Conservation (phyloP, 768 basidiomycete genomes). For the Serpula lacrymans region DNA sequence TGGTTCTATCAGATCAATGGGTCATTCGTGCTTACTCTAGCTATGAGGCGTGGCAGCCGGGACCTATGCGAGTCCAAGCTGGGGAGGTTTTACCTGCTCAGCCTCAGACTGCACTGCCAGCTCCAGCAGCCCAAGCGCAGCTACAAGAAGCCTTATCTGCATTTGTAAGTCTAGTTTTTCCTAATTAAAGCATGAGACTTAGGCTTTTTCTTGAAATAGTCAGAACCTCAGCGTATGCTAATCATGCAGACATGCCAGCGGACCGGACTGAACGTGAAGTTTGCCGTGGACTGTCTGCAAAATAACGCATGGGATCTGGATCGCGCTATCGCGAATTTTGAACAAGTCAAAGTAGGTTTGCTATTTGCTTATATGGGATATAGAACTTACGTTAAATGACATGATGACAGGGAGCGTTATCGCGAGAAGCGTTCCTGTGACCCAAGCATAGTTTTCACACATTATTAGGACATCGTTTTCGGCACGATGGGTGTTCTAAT, state of each 20-base stretch:
- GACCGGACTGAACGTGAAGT: conserved; percentile 78
- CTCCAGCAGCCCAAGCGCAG: conserved; percentile 21
- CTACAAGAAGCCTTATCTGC: conserved; percentile 50
- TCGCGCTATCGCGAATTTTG: conserved; percentile 79
- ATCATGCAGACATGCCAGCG: conserved; percentile 67
- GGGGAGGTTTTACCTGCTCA: conserved; percentile 23
- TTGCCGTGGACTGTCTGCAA: conserved; percentile 79
- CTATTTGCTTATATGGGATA: conserved; percentile 3
- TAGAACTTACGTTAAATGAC: conserved; percentile 23
- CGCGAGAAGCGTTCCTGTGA: conserved; percentile 55
- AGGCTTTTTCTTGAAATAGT: conserved; percentile 35
- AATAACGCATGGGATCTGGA: conserved; percentile 84
- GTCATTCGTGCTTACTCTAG: conserved; percentile 82
- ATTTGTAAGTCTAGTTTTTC: conserved; percentile 47
- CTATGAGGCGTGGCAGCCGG: conserved; percentile 73
- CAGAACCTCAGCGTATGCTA: conserved; percentile 65
- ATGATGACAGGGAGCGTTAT: conserved; percentile 40
- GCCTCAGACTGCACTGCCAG: conserved; percentile 19
- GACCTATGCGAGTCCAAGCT: conserved; percentile 72
- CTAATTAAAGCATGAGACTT: conserved; percentile 11
- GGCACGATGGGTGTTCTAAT: too few species aligned
- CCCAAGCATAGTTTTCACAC: conserved; percentile 9
- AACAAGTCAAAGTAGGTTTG: conserved; percentile 74
- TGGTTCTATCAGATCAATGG: conserved; percentile 86
- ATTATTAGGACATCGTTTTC: conserved; percentile 15